phyloP scores from a whole-genome alignment of 208 protist genomes.

The Tritrichomonas musculus region DNA sequence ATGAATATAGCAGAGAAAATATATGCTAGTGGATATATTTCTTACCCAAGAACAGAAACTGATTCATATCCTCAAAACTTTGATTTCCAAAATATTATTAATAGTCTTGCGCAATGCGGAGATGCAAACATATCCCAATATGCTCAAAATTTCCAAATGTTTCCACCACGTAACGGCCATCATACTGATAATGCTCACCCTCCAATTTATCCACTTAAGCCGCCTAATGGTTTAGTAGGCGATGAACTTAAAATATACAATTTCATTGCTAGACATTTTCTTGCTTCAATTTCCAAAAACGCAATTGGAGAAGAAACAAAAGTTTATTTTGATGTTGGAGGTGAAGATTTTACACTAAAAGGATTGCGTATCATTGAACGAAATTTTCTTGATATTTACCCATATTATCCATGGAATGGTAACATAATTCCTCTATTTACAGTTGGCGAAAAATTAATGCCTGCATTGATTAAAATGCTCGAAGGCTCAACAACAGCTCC shows the following conservation, averaged over 20 bases:
- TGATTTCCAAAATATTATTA: background rate
- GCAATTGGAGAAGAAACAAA: constrained; percentile 53
- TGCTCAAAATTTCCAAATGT: background rate
- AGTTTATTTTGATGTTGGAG: constrained; percentile 51
- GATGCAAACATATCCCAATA: background rate
- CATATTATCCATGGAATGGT: constrained; percentile 70
- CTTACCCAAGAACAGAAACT: constrained; percentile 48
- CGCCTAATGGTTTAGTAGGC: constrained; percentile 45
- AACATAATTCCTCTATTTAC: constrained; percentile 77
- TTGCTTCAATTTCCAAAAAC: constrained; percentile 83
- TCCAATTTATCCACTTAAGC: constrained; percentile 78
- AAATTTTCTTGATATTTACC: constrained; percentile 82
- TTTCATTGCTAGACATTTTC: constrained; percentile 86
- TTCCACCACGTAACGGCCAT: constrained; percentile 74
- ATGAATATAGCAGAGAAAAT: constrained; percentile 81
- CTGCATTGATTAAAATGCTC: constrained; percentile 66
- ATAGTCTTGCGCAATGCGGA: background rate
- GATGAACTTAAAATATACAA: constrained; percentile 74
- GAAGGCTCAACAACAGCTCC: constrained; percentile 62
- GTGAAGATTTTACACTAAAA: constrained; percentile 56
- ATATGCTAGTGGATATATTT: constrained; percentile 83
- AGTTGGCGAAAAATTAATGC: constrained; percentile 69
- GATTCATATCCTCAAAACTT: constrained; percentile 38
- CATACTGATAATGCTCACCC: constrained; percentile 93
- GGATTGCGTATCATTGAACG: constrained; percentile 48